Evolutionary conservation across 129 eudicot genomes (phyloP).

Genomic region (Sambucus nigra): DNA sequence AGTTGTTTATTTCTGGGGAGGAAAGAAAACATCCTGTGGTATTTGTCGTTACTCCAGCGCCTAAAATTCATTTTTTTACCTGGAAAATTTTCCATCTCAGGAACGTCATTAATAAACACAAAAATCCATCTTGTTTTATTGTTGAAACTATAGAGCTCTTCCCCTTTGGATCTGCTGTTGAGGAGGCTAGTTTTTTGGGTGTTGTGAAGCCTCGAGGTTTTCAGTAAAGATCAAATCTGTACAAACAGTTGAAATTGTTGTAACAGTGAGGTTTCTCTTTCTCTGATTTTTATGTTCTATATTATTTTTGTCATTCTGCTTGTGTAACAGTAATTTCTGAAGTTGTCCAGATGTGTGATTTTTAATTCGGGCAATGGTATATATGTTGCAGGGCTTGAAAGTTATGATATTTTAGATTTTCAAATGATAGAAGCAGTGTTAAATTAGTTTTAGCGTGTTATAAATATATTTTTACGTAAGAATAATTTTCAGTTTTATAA

Average conservation of each 20-base stretch:
- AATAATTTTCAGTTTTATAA: too few species aligned
- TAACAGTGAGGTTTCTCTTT: constrained; percentile 1
- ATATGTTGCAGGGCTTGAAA: too few species aligned
- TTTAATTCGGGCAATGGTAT: too few species aligned
- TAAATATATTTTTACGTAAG: too few species aligned
- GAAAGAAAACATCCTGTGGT: constrained; percentile 4
- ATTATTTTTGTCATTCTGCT: background rate
- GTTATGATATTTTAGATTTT: too few species aligned
- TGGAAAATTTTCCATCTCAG: constrained; percentile 7
- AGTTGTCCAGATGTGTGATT: too few species aligned
- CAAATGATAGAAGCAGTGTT: too few species aligned
- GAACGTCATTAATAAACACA: background rate
- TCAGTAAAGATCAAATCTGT: constrained; percentile 7
- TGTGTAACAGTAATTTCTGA: too few species aligned
- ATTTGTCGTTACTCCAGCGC: constrained; percentile 8
- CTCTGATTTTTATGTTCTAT: too few species aligned
- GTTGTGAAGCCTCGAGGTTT: background rate
- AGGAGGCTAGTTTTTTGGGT: background rate
- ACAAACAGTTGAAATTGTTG: constrained; percentile 18
- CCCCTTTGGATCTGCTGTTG: background rate
- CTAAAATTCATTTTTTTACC: constrained; percentile 7
- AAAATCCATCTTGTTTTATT: background rate
- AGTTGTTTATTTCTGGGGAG: background rate
- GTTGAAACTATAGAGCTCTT: background rate
- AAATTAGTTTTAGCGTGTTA: too few species aligned